Base-by-base conservation (phyloP, 768 basidiomycete species). In the Xerocomellus dryophilus region DNA sequence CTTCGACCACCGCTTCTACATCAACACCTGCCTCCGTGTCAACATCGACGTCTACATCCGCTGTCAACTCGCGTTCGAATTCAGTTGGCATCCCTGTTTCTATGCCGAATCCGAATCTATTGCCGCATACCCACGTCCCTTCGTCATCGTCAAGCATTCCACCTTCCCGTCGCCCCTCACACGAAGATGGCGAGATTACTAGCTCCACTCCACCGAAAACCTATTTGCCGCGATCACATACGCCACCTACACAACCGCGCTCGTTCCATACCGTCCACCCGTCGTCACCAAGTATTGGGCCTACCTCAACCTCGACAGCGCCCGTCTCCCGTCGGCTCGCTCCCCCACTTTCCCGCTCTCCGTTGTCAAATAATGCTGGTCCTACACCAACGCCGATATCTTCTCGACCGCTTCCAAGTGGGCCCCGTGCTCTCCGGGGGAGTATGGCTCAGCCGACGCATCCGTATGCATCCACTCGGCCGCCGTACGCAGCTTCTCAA, bases 151-250 rank as follows among this genome's bases (percentile, higher is more conserved):
- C 60, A 14, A 60, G 18, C 17, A 34, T 58, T 9, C 50, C 58
- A 38, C 21, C 56, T 41, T 54, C 70, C 8, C 66, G 67, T n/a
- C 66, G 69, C 9, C 62, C 67, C 0, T 74, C 78, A 6, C 78
- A 77, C 25, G 81, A 82, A 62, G 81, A 82, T 39, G 81, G 80
- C 5, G 81, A 82, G 63, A 81, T 82, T 50, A 62, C 62, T 0
- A 76, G 63, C 39, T 66, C 69, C n/a, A 69, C 69, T 8, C 70
- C 69, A n/a, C 67, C 64, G 27, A 73, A 73, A 54, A 56, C 62
- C 1, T 71, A 71, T 50, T 60, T 71, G 10, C 74, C 74, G 0
- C 74, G 69, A n/a, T 71, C 74, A 35, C 71, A 77, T 52, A 72
- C 76, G 2, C 73, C 79, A 0, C 77, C 80, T 1, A 78, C 77